Conservation (phyloP, 2,329 filamentous ascomycete species). For the Clonostachys byssicola region DNA sequence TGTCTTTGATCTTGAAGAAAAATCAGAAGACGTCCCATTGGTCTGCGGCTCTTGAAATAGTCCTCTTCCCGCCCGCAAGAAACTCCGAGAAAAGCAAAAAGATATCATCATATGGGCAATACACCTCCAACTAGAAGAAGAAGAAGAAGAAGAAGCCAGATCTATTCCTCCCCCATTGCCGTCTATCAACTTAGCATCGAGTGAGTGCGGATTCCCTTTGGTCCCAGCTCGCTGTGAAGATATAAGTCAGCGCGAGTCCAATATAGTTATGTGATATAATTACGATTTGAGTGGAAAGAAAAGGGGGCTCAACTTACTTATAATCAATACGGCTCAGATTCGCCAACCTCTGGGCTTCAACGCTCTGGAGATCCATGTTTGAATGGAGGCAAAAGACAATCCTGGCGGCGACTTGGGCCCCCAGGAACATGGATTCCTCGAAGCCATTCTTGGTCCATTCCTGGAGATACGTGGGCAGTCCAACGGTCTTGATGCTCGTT, state of each 20-base stretch:
- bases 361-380: conserved; percentile 46
- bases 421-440: conserved; percentile 84
- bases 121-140: not conserved
- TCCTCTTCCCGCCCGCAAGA: too few relatives aligned
- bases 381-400: conserved; percentile 53
- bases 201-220: conserved; percentile 48
- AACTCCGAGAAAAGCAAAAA: too few relatives aligned
- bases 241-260: conserved; percentile 6
- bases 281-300: not conserved
- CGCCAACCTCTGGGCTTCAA: conserved; percentile 51
- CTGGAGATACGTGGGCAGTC: conserved; percentile 78
- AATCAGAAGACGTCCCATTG: too few relatives aligned
- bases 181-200: conserved; percentile 41
- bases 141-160: not conserved
- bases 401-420: conserved; percentile 76
- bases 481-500: conserved; percentile 75
- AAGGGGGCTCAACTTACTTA: conserved; percentile 41
- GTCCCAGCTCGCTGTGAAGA: conserved; percentile 42
- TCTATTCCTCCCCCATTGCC: too few relatives aligned
- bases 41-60: not conserved
- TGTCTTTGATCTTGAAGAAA: not conserved
- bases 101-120: too few relatives aligned
- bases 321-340: conserved; percentile 56
- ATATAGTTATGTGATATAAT: not conserved
- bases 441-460: conserved; percentile 82